Evolutionary conservation across 2,329 filamentous ascomycete genomes (phyloP).

Genomic region (Hypoxylon sp.): DNA sequence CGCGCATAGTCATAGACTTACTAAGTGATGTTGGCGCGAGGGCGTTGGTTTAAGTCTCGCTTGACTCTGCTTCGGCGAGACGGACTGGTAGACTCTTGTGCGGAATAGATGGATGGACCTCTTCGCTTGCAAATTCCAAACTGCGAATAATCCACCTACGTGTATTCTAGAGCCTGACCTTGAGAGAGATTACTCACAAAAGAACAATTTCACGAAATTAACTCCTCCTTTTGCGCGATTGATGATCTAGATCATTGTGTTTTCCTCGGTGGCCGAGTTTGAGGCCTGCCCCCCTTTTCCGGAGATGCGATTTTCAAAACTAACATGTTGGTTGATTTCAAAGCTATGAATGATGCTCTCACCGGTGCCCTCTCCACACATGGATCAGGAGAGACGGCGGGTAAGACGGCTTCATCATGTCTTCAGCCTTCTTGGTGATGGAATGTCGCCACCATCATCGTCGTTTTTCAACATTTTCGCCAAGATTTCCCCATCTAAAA

Average conservation of each 20-base stretch:
- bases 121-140: neutral
- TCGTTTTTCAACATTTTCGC: constrained; percentile 7
- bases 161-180: constrained; percentile 32
- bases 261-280: neutral
- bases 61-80: constrained; percentile 17
- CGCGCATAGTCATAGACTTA: constrained; percentile 14
- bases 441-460: neutral
- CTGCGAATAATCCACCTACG: neutral
- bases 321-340: neutral
- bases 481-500: constrained; percentile 21
- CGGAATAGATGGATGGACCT: constrained; percentile 24
- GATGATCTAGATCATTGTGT: constrained; percentile 9
- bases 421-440: neutral
- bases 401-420: constrained; percentile 5
- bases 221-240: constrained; percentile 5
- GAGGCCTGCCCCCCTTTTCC: constrained; percentile 14
- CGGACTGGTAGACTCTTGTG: constrained; percentile 24
- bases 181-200: constrained; percentile 9
- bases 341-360: neutral
- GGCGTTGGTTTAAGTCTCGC: constrained; percentile 10
- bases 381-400: neutral
- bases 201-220: constrained; percentile 10
- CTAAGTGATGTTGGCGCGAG: constrained; percentile 15
- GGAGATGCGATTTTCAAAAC: constrained; percentile 18
- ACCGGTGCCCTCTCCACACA: neutral